These are phyloP conservation scores for Cryomyces minteri DNA, from an alignment of 495 filamentous ascomycete species.

Conservation along the genomic window DNA sequence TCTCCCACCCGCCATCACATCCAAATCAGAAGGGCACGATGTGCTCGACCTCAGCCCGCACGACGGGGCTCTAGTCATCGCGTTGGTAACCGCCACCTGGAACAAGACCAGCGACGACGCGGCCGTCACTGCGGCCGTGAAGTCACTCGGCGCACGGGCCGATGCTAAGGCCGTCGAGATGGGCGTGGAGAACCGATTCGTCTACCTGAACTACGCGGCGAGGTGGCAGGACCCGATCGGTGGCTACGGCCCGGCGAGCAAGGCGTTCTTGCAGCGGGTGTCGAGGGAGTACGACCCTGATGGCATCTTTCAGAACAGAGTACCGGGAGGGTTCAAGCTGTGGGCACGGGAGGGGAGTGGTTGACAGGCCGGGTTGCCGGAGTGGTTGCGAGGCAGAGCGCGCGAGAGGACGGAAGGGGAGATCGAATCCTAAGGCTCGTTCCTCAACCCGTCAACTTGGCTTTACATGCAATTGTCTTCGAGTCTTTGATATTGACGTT, in stretches of 20 bases:
- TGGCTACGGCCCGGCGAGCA: slow-evolving; percentile 28
- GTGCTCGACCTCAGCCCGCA: neutral
- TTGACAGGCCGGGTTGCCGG: no score
- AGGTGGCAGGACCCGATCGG: slow-evolving; percentile 24
- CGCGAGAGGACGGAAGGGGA: no score
- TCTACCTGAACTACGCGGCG: slow-evolving; percentile 27
- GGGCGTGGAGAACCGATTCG: slow-evolving; percentile 13
- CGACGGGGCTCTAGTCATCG: neutral
- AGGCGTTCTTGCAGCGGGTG: slow-evolving; percentile 18
- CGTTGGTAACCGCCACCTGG: neutral
- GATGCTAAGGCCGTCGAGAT: slow-evolving; percentile 11
- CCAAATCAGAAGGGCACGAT: neutral
- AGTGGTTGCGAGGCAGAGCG: no score
- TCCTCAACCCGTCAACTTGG: no score
- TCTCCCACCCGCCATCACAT: neutral
- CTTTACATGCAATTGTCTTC: no score
- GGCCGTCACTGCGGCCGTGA: slow-evolving; percentile 1
- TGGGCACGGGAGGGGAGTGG: no score
- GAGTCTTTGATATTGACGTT: no score
- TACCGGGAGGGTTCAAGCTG: neutral
- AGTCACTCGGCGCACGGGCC: slow-evolving; percentile 1
- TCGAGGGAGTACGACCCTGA: slow-evolving; percentile 31
- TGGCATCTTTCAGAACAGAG: slow-evolving; percentile 19
- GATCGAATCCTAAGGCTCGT: no score
- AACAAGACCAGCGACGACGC: slow-evolving; percentile 2